Conservation (phyloP, 2,329 filamentous ascomycete species). For the Pyricularia grisea region DNA sequence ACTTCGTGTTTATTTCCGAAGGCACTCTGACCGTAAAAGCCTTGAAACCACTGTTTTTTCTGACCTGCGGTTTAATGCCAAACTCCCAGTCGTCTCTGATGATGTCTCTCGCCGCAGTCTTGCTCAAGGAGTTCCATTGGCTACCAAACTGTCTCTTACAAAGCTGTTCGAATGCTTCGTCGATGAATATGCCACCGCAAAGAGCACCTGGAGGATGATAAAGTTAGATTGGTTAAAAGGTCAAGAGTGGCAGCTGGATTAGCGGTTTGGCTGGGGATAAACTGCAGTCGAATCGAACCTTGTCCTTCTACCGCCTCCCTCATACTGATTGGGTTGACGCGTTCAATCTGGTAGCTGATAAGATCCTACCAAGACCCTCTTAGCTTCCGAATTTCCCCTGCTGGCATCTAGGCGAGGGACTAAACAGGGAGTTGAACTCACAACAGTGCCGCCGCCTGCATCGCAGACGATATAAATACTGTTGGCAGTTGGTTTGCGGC, state of each 20-base stretch:
- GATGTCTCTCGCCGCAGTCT: not conserved
- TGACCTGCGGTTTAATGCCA: conserved; percentile 15
- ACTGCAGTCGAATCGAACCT: conserved; percentile 13
- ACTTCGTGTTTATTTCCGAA: conserved; percentile 1
- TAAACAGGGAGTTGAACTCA: conserved; percentile 8
- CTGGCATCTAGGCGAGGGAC: not conserved
- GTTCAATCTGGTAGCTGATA: conserved; percentile 25
- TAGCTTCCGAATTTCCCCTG: not conserved
- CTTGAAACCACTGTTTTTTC: not conserved
- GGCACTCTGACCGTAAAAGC: conserved; percentile 9
- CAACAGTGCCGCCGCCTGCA: conserved; percentile 18
- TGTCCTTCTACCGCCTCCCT: conserved; percentile 27
- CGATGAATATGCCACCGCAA: conserved; percentile 29
- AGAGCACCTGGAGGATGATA: conserved; percentile 19
- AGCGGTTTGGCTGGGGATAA: too few relatives aligned
- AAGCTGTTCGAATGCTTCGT: conserved; percentile 23
- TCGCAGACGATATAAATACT: conserved; percentile 16
- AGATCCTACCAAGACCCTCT: conserved; percentile 21
- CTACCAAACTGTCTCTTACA: conserved; percentile 15
- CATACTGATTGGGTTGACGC: conserved; percentile 16
- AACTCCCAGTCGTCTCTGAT: conserved; percentile 16
- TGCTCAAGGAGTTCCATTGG: conserved; percentile 2
- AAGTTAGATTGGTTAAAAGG: too few relatives aligned
- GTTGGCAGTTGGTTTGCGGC: conserved; percentile 6
- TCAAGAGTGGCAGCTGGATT: too few relatives aligned